Base-by-base conservation (phyloP, 2,329 filamentous ascomycete genomes). In the Chrysoporthe deuterocubensis region DNA sequence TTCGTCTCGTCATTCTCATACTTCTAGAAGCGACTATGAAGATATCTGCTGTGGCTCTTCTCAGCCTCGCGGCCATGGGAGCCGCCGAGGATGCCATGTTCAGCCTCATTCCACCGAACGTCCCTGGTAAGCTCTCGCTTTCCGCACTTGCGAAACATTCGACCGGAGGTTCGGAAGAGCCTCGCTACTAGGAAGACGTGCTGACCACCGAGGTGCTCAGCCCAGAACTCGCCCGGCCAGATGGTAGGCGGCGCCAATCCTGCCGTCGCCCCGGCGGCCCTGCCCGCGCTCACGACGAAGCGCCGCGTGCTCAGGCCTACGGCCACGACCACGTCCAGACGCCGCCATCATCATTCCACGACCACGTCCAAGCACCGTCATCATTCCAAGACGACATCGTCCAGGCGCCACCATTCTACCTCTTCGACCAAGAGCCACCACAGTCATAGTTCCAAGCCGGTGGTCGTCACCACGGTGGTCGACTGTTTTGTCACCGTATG, bases 401-500 rank as follows among this genome's bases (percentile, higher is more conserved):
- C 50, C 21, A 26, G 54, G 32, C 32, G 54, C 32, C 18, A n/a
- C 32, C 54, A 40, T 2, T 26, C 26, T 26, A 26, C 26, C 26
- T 26, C 26, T 26, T 26, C 26, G 26, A 26, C 54, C 37, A 40
- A 40, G 37, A 9, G 6, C 8, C 18, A 48, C 48, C 48, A 54
- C 26, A 8, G 37, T 61, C 40, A 1, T 16, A 16, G 18, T 18
- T 42, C 13, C 40, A 16, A 42, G 37, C 40, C 63, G 50, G 13
- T 18, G 37, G n/a, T 48, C 60, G 71, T 74, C 62, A 80, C 78
- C 69, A 50, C 63, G 7, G 76, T 79, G 62, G 79, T 81, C 70
- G 69, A 72, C 57, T 67, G 67, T 43, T 80, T 77, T 74, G 77
- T 76, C 62, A 82, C 81, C 48, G 79, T 75, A 72, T 85, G 82